Evolutionary conservation across 129 eudicot genomes (phyloP).

Genomic region (Chrysanthemum lavandulifolium): DNA sequence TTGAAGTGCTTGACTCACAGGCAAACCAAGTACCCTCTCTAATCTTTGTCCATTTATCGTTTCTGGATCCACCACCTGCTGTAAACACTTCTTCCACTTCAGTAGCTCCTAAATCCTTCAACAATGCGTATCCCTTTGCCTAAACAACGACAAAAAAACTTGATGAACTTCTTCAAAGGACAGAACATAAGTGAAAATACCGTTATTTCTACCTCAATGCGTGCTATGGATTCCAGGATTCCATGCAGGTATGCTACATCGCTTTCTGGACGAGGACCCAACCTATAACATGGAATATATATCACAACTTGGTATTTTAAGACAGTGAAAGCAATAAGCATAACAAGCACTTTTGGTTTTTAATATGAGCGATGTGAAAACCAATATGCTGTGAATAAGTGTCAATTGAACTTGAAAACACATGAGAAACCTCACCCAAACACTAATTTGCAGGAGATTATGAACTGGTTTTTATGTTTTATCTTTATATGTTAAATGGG

Average conservation of each 20-base stretch:
- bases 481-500: too few relatives aligned
- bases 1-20: slow-evolving; percentile 74
- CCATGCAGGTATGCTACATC: slow-evolving; percentile 95
- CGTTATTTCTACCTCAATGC: slow-evolving; percentile 68
- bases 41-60: slow-evolving; percentile 76
- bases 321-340: slow-evolving; percentile 14
- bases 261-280: slow-evolving; percentile 78
- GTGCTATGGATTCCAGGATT: slow-evolving; percentile 93
- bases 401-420: background rate
- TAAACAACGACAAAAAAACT: slow-evolving; percentile 5
- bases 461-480: too few relatives aligned
- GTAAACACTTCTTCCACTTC: slow-evolving; percentile 83
- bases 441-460: background rate
- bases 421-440: background rate
- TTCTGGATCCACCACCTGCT: slow-evolving; percentile 93
- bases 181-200: background rate
- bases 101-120: slow-evolving; percentile 87
- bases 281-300: slow-evolving; percentile 38
- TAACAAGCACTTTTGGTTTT: background rate
- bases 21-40: slow-evolving; percentile 84
- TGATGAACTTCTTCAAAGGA: background rate
- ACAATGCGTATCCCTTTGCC: slow-evolving; percentile 79
- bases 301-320: background rate
- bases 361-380: too few relatives aligned
- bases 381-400: background rate